Conservation (phyloP, 352 stramenopile species). For the Phytophthora agathidicida region DNA sequence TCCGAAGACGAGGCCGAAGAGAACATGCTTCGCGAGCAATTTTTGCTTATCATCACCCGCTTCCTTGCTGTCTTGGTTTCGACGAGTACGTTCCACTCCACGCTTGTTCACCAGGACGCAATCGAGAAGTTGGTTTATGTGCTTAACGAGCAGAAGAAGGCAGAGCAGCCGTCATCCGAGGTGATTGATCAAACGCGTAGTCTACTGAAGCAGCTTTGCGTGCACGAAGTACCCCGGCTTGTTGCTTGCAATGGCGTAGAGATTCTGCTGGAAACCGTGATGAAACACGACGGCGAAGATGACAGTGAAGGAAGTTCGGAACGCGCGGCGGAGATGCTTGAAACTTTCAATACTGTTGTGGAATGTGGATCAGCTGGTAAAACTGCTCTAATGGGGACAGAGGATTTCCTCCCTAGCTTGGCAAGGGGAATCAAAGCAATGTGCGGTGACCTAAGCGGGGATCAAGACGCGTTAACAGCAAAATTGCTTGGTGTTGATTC, state of each 20-base stretch:
- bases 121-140: conserved; percentile 63
- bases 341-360: conserved; percentile 70
- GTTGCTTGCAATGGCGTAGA: conserved; percentile 68
- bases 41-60: conserved; percentile 42
- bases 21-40: conserved; percentile 13
- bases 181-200: conserved; percentile 43
- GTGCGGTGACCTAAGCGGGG: conserved; percentile 26
- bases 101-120: conserved; percentile 55
- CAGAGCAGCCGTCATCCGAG: conserved; percentile 22
- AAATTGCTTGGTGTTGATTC: conserved; percentile 22
- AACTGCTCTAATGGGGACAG: conserved; percentile 53
- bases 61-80: conserved; percentile 49
- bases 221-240: conserved; percentile 67
- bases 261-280: conserved; percentile 56
- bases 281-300: conserved; percentile 19
- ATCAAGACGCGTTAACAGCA: conserved; percentile 15
- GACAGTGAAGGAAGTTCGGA: conserved; percentile 19
- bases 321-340: conserved; percentile 51
- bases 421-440: conserved; percentile 35
- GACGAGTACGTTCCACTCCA: conserved; percentile 43
- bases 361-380: conserved; percentile 51
- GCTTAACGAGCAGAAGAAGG: conserved; percentile 53
- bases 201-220: conserved; percentile 63
- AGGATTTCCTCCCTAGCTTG: conserved; percentile 52
- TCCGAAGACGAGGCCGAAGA: conserved; percentile 20